Base-by-base conservation (phyloP, 2,329 filamentous ascomycete genomes). In the Neoscytalidium dimidiatum region DNA sequence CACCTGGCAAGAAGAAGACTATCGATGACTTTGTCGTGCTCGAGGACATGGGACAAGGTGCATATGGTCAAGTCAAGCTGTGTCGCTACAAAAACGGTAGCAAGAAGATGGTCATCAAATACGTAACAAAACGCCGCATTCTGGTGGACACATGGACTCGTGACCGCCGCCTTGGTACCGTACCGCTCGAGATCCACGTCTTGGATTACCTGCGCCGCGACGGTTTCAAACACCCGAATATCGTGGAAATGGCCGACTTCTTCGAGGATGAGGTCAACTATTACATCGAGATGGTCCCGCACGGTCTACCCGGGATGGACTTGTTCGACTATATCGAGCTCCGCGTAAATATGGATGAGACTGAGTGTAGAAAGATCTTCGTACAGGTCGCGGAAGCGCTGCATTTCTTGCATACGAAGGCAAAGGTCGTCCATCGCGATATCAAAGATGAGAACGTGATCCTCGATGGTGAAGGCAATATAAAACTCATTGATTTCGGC, bases 371-470 rank as follows among this genome's bases (percentile, higher is more conserved):
- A 62, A 96, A 92, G 79, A 99, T 99, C 67, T 99, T 99, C 77
- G 87, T 91, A 28, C 95, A 99, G 78, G 94, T 98, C 11, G 93
- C 92, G 9, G 86, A 89, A 72, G 95, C 95, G 6, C 85, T 99
- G 52, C 90, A 96, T 70, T 95, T 98, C 79, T 81, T 99, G 46
- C 95, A 99, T 74, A 93, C 88, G 62, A 94, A 91, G 75, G 94
- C 94, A 0, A 84, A 91, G 58, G 94, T 99, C 8, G 95, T 99
- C 11, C 95, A 99, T 78, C 90, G 95, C 38, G 95, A 99, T 74
- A 98, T 99, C 84, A 99, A 99, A 77, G 95, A 99, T 72, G 95
- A 99, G 80, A 99, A 99, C 71, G 92, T 99, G 31, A 91, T 99
- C 64, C 83, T 99, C 17, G 95, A 99, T 73, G 94, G 95, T 38